Evolutionary conservation across 352 stramenopile species (phyloP).

Genomic region (Phytophthora vignae): DNA sequence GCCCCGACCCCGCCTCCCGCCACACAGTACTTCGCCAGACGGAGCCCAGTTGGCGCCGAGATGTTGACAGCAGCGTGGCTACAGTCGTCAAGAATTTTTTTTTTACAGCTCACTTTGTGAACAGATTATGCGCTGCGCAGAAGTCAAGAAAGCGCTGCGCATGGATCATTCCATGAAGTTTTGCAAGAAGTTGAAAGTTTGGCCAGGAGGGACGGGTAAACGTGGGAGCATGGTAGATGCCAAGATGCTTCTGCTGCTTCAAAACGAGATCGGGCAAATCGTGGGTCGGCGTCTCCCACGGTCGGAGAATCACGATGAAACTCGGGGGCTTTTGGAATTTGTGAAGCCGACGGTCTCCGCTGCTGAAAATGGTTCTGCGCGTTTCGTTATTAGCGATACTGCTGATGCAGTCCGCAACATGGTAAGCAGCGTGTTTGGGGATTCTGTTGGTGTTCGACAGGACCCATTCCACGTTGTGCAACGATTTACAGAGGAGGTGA

Average conservation of each 20-base stretch:
- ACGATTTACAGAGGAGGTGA: neutral
- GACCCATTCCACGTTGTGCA: neutral
- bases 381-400: neutral
- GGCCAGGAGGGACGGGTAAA: neutral
- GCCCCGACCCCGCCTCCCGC: too few relatives aligned
- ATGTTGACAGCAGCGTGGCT: neutral
- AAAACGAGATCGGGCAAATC: conserved; percentile 16
- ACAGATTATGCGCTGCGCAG: neutral
- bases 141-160: conserved; percentile 4
- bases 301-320: neutral
- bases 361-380: neutral
- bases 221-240: conserved; percentile 2
- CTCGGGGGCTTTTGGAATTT: neutral
- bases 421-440: neutral
- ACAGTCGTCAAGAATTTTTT: neutral
- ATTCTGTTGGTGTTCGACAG: neutral
- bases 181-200: conserved; percentile 11
- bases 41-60: neutral
- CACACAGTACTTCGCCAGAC: neutral
- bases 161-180: conserved; percentile 24
- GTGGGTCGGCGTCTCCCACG: neutral
- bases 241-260: conserved; percentile 11
- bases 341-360: neutral
- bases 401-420: neutral
- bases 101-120: conserved; percentile 1